phyloP scores from a whole-genome alignment of 257 asterid genomes.

The Salvia splendens region DNA sequence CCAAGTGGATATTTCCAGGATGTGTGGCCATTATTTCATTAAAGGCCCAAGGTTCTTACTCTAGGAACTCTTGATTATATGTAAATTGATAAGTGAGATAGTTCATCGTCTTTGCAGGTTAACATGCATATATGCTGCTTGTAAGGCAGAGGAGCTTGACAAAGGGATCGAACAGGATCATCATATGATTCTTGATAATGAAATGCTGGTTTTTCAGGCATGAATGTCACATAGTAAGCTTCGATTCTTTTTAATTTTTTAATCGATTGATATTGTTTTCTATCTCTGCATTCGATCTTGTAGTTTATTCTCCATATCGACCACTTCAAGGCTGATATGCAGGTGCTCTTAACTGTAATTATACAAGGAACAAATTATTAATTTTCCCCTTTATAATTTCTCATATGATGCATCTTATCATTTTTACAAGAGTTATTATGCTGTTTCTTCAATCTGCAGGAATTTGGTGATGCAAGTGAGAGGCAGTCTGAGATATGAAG shows the following conservation, averaged over 20 bases:
- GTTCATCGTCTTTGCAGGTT: conserved; percentile 58
- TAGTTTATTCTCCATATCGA: conserved; percentile 94
- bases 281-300: conserved; percentile 73
- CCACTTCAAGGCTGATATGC: conserved; percentile 81
- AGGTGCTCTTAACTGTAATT: conserved; percentile 54
- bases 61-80: conserved; percentile 7
- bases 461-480: conserved; percentile 48
- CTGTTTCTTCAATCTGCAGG: conserved; percentile 51
- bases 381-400: conserved; percentile 6
- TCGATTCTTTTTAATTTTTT: conserved; percentile 21
- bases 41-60: not conserved
- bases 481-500: conserved; percentile 54
- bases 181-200: conserved; percentile 80
- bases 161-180: conserved; percentile 98
- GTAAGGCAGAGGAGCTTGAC: conserved; percentile 99
- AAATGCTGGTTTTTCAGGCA: conserved; percentile 96
- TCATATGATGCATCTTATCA: conserved; percentile 6
- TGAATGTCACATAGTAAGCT: conserved; percentile 25
- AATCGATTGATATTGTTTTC: conserved; percentile 19
- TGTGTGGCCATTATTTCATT: not conserved
- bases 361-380: not conserved
- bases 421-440: no score
- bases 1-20: not conserved
- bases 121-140: conserved; percentile 93
- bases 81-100: conserved; percentile 8